Base-by-base conservation (phyloP, 2,329 filamentous ascomycete species). In the Aspergillus calidoustus region DNA sequence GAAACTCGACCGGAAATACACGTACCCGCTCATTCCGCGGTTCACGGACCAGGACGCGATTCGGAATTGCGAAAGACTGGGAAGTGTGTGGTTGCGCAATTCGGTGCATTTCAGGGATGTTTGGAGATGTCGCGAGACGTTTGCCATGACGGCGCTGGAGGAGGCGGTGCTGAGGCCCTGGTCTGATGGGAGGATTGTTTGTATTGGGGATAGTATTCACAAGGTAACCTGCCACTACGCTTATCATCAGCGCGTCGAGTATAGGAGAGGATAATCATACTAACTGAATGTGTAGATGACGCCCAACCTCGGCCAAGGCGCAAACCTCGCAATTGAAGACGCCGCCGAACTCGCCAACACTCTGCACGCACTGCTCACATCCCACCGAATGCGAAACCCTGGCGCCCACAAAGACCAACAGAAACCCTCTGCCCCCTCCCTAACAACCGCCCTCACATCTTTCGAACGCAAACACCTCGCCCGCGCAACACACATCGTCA, bases 141-240 rank as follows among this genome's bases (percentile, higher is more conserved):
- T 51, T 17, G 59, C 54, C 0, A 64, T 69, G 50, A 64, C 60
- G 7, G 52, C 54, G 3, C 46, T 72, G 3, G 69, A 72, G 43
- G 71, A 73, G 41, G 51, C 43, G 17, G 7, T 69, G 3, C 62
- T 69, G 7, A 38, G 54, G 17, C 66, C 64, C 5, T 72, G 70
- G 71, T 49, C 60, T 48, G 65, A 25, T 5, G 57, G 57, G 17
- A 63, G 68, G 4, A 54, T 72, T 8, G 62, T 68, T 2, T 64
- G 60, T 13, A 54, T 71, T 15, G 71, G 71, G 2, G 69, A 72
- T 54, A 67, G 64, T 22, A 49, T 71, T 6, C 68, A 71, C 63
- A 71, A 71, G 57, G 68, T 66, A 60, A 9, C 11, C 49, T 13
- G 23, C 13, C 47, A n/a, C n/a, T n/a, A n/a, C n/a, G n/a, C n/a